A percentile compares a stretch with the other conserved stretches of the same genome.
Conservation (phyloP, 345 rosid genomes). For the Cochlearia excelsa region DNA sequence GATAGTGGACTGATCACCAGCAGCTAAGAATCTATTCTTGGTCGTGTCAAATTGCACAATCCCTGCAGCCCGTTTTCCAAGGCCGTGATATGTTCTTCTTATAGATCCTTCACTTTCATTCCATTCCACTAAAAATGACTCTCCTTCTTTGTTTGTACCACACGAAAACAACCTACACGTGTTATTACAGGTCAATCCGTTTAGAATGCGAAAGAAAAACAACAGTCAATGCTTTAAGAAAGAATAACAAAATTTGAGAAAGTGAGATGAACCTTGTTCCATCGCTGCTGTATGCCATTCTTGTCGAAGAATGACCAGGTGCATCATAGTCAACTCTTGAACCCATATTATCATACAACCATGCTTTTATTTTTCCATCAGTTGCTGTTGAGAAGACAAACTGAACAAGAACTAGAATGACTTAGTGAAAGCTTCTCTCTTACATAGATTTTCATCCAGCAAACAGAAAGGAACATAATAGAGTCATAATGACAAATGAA, state of each 20-base stretch:
- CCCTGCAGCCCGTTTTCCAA: constrained; percentile 55
- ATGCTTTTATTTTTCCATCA: constrained; percentile 91
- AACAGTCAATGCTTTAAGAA: constrained; percentile 2
- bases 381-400: constrained; percentile 84
- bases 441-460: constrained; percentile 1
- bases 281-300: constrained; percentile 85
- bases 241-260: constrained; percentile 12
- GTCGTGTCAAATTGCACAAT: constrained; percentile 86
- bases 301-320: constrained; percentile 72
- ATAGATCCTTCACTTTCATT: constrained; percentile 18
- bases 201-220: background rate
- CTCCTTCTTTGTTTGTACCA: constrained; percentile 25
- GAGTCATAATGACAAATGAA: too few species aligned
- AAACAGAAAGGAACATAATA: constrained; percentile 4
- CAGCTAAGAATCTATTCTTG: constrained; percentile 74
- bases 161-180: constrained; percentile 29
- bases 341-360: constrained; percentile 76
- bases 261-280: constrained; percentile 60
- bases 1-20: constrained; percentile 73
- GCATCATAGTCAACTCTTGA: constrained; percentile 93
- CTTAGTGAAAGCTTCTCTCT: background rate
- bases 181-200: constrained; percentile 19
- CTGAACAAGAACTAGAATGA: constrained; percentile 39
- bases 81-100: constrained; percentile 19
- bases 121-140: constrained; percentile 23